These are phyloP conservation scores for Yarrowia divulgata DNA, from an alignment of 805 yeast species.

Conservation along the genomic window DNA sequence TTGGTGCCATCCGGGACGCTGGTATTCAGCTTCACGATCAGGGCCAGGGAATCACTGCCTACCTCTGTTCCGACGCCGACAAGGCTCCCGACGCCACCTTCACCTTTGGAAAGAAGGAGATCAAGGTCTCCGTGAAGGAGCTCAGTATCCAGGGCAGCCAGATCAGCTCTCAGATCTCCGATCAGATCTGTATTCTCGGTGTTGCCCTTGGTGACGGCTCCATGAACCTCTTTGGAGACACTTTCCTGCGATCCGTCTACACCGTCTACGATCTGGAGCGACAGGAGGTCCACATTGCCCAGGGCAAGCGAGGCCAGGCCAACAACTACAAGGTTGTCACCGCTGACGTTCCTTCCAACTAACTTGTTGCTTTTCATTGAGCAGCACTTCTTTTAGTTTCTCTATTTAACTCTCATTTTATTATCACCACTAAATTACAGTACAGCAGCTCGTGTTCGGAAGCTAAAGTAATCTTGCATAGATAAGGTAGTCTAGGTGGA, in stretches of 20 bases:
- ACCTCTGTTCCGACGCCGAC: neutral
- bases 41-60: neutral
- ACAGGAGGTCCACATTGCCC: slow-evolving; percentile 13
- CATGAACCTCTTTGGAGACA: slow-evolving; percentile 29
- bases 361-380: neutral
- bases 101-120: slow-evolving; percentile 18
- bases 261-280: slow-evolving; percentile 28
- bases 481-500: neutral
- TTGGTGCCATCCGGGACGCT: neutral
- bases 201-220: slow-evolving; percentile 39
- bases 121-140: neutral
- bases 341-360: slow-evolving; percentile 12
- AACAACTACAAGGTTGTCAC: slow-evolving; percentile 17
- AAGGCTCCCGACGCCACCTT: slow-evolving; percentile 1
- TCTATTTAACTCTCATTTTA: neutral
- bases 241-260: slow-evolving; percentile 19
- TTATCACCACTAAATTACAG: too few species aligned
- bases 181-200: neutral
- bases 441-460: neutral
- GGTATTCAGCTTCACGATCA: neutral
- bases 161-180: slow-evolving; percentile 3
- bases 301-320: slow-evolving; percentile 23
- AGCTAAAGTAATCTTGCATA: slow-evolving; percentile 1
- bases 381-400: neutral
- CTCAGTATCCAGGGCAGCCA: neutral